Conservation (phyloP, 2,329 filamentous ascomycete genomes). For the Aspergillus novofumigatus region DNA sequence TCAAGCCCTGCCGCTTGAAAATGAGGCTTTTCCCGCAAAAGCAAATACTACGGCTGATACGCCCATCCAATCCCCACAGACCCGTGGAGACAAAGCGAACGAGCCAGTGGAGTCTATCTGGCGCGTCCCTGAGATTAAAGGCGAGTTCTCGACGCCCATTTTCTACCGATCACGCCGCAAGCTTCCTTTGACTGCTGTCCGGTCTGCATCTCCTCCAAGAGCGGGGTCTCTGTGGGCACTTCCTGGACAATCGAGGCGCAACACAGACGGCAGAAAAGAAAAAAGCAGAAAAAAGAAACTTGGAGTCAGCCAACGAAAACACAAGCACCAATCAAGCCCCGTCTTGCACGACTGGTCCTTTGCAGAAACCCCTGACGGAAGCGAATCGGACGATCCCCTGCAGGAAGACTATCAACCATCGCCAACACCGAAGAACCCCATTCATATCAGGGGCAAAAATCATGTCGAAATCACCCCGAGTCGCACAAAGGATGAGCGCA, state of each 20-base stretch:
- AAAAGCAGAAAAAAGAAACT: constrained; percentile 18
- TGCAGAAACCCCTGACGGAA: constrained; percentile 28
- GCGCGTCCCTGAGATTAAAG: constrained; percentile 29
- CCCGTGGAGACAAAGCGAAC: constrained; percentile 6
- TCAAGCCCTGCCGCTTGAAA: constrained; percentile 4
- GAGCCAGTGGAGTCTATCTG: constrained; percentile 24
- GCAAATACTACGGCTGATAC: constrained; percentile 12
- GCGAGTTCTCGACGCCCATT: constrained; percentile 22
- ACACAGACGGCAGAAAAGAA: constrained; percentile 19
- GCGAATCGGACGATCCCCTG: constrained; percentile 42
- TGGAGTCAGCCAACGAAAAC: constrained; percentile 17
- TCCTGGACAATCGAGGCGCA: constrained; percentile 20
- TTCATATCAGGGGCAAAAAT: constrained; percentile 21
- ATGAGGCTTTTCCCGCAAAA: constrained; percentile 13
- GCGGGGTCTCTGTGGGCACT: constrained; percentile 38
- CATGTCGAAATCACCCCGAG: constrained; percentile 2
- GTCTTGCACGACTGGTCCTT: constrained; percentile 35
- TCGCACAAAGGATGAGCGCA: constrained; percentile 7
- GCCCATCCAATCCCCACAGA: constrained; percentile 11
- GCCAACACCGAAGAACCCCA: constrained; percentile 22
- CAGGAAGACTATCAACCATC: constrained; percentile 32
- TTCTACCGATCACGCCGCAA: constrained; percentile 15
- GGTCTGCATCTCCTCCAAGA: constrained; percentile 31
- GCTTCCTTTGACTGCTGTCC: constrained; percentile 8
- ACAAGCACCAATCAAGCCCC: constrained; percentile 26